Conservation (phyloP, 129 eudicot genomes). For the Cynara cardunculus region DNA sequence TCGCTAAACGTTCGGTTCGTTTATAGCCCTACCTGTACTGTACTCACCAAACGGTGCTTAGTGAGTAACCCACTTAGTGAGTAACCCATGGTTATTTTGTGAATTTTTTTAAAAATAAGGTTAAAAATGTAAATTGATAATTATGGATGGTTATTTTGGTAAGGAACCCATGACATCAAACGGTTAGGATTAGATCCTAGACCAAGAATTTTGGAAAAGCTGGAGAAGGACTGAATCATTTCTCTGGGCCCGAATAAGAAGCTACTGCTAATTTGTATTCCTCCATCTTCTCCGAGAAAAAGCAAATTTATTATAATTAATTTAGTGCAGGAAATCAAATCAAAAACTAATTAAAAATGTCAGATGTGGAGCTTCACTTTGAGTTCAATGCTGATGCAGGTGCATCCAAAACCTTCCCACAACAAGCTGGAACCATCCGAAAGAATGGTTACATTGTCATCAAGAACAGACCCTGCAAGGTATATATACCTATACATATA, state of each 20-base stretch:
- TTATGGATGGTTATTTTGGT: too few species aligned
- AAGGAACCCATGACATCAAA: too few species aligned
- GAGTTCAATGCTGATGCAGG: conserved; percentile 55
- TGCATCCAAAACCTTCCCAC: conserved; percentile 50
- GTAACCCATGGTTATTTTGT: too few species aligned
- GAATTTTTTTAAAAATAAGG: too few species aligned
- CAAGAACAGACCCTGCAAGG: conserved; percentile 53
- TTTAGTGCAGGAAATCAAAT: neutral
- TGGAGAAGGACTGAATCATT: neutral
- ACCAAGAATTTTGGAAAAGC: neutral
- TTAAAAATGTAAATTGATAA: too few species aligned
- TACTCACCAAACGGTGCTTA: too few species aligned
- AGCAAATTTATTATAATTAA: neutral
- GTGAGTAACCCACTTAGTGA: too few species aligned
- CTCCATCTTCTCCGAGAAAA: neutral
- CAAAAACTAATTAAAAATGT: conserved; percentile 22
- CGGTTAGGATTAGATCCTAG: neutral
- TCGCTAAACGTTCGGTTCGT: too few species aligned
- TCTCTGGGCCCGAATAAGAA: neutral
- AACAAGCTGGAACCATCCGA: conserved; percentile 56
- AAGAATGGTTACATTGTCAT: conserved; percentile 52
- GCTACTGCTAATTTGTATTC: neutral
- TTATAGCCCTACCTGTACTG: too few species aligned
- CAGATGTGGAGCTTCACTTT: conserved; percentile 54
- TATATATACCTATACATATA: neutral